phyloP scores from a whole-genome alignment of 306 rosid genomes.

The Castanea mollissima region DNA sequence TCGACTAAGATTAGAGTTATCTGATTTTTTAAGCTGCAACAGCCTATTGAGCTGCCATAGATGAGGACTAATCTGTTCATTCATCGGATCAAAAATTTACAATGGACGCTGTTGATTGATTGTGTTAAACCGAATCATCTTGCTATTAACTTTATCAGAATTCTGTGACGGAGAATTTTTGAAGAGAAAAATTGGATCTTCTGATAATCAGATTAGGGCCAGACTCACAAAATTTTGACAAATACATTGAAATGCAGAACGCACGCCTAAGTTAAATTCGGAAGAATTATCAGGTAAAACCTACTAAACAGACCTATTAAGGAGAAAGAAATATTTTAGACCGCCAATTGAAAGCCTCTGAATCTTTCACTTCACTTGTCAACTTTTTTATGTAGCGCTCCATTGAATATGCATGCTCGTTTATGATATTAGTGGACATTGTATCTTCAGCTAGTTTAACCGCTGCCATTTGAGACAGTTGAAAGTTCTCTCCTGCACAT shows the following conservation, averaged over 20 bases:
- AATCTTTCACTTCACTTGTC: conserved; percentile 49
- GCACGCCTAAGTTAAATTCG: not conserved
- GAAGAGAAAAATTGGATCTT: not conserved
- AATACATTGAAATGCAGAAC: not conserved
- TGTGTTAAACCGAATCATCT: not conserved
- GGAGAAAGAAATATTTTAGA: conserved; percentile 48
- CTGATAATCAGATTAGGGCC: not conserved
- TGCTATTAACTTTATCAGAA: not conserved
- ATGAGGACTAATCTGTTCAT: not conserved
- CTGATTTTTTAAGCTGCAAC: not conserved
- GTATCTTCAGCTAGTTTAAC: conserved; percentile 80
- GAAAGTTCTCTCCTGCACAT: conserved; percentile 72
- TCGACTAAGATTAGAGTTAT: too few relatives aligned
- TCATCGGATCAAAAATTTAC: not conserved
- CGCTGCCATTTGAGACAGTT: conserved; percentile 80
- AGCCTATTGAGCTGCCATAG: not conserved
- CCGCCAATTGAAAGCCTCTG: conserved; percentile 81
- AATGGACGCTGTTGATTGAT: not conserved
- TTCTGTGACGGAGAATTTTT: not conserved
- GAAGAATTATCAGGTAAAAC: not conserved
- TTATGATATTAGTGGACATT: conserved; percentile 49
- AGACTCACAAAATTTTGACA: not conserved
- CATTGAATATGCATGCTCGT: conserved; percentile 67
- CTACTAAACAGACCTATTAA: conserved; percentile 10
- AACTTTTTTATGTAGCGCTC: conserved; percentile 59